Evolutionary conservation across 768 basidiomycete species (phyloP).

Genomic region (Mycena polygramma): DNA sequence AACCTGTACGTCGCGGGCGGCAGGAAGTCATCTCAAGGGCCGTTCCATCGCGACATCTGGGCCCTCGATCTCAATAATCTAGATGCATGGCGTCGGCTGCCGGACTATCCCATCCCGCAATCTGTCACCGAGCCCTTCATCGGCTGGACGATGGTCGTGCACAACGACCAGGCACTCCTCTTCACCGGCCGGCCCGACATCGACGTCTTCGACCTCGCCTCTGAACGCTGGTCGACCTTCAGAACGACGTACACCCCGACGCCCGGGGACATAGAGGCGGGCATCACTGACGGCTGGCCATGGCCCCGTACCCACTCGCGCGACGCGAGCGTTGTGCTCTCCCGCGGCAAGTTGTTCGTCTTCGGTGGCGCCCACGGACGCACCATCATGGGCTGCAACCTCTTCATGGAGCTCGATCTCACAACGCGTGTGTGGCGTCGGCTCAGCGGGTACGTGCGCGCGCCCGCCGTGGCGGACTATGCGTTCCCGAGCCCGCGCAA

Average conservation of each 20-base stretch:
- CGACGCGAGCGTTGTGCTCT: conserved; percentile 41
- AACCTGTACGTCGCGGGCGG: conserved; percentile 49
- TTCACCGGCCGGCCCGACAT: conserved; percentile 48
- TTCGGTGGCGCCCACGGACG: conserved; percentile 51
- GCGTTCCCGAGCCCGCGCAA: conserved; percentile 50
- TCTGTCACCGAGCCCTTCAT: conserved; percentile 38
- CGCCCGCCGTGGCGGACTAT: conserved; percentile 32
- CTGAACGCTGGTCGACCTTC: conserved; percentile 49
- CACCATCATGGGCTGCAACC: conserved; percentile 50
- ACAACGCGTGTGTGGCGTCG: conserved; percentile 44
- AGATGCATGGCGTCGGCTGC: conserved; percentile 44
- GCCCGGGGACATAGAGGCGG: conserved; percentile 1
- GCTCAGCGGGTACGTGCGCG: conserved; percentile 38
- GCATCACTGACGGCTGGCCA: conserved; percentile 40
- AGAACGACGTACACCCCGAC: conserved; percentile 40
- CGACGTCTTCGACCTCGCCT: conserved; percentile 53
- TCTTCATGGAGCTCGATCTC: conserved; percentile 50
- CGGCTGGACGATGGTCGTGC: conserved; percentile 42
- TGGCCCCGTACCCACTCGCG: conserved; percentile 33
- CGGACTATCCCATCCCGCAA: conserved; percentile 40
- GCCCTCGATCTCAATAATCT: conserved; percentile 44
- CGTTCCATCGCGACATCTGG: conserved; percentile 47
- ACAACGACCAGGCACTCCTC: conserved; percentile 50
- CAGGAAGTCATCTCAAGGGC: conserved; percentile 40
- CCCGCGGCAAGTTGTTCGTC: conserved; percentile 51